Evolutionary conservation across 2,329 filamentous ascomycete genomes (phyloP), one percentile per base, ranked within the genome.

Genomic region (Penicillium sclerotigenum): DNA sequence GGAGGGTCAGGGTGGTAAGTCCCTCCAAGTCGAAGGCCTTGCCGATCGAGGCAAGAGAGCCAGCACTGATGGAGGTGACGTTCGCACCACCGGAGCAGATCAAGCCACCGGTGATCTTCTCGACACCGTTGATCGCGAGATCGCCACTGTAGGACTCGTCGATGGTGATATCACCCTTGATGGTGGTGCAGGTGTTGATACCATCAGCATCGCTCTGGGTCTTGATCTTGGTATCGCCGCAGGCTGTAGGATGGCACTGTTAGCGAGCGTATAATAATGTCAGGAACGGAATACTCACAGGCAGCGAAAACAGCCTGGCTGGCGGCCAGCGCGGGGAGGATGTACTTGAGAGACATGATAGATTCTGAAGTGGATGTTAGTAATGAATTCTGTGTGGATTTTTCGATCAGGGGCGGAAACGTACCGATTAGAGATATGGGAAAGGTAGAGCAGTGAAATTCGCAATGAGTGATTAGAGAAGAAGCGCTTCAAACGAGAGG

Each of bases 1-100:
- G 79, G 54, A 79, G 82, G 65, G 82, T 84, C 54, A 99, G 81
- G 34, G 84, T 78, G 59, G 87, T 89, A 54, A 91, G 79, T 63
- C 84, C 84, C 65, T 82, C 77, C 61, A 97, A 78, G 57, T 78
- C 75, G 80, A 97, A 91, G n/a, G 73, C 75, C 47, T 88, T 86
- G 46, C 80, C 82, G 69, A 99, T 89, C 48, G 78, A 77, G 62
- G 77, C 71, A 61, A 97, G 80, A 53, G 81, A 79, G 59, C 77
- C 73, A 61, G 85, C 87, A 51, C 78, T 75, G 59, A 97, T 75
- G 54, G 79, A 81, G 68, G 83, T 84, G 59, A 97, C 77, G 61
- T 82, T 80, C 61, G 85, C 83, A 60, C 80, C 83, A 67, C 78
- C 77, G 53, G 74, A 72, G 66, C 75, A 77, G 47, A 73, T 75